These are phyloP conservation scores for Westerdykella aurantiaca DNA, from an alignment of 2,329 filamentous ascomycete genomes.

Conservation along the genomic window DNA sequence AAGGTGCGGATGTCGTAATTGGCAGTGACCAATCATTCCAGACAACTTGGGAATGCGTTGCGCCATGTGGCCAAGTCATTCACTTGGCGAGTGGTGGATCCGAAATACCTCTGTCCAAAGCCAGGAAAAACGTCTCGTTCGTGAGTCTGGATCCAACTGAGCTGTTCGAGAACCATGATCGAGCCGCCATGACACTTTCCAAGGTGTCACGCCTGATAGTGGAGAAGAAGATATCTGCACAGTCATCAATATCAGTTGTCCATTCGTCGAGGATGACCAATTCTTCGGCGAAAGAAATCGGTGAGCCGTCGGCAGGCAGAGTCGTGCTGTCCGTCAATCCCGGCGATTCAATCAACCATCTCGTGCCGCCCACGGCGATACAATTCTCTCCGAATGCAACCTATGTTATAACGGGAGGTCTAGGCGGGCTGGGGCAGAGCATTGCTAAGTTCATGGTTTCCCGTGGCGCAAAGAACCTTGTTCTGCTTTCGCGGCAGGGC, in stretches of 20 bases:
- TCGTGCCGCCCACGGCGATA: too few species aligned
- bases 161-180: not conserved
- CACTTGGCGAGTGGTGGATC: not conserved
- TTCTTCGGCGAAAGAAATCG: too few species aligned
- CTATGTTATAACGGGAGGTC: constrained; percentile 16
- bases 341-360: too few species aligned
- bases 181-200: not conserved
- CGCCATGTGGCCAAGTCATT: not conserved
- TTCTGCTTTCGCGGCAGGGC: constrained; percentile 14
- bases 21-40: too few species aligned
- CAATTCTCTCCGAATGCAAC: constrained; percentile 3
- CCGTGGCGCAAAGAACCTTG: constrained; percentile 5
- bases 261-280: too few species aligned
- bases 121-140: not conserved
- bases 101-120: not conserved
- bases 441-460: constrained; percentile 10
- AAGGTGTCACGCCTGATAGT: not conserved
- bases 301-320: too few species aligned
- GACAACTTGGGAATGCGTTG: not conserved
- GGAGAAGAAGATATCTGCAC: not conserved
- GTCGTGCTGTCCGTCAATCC: too few species aligned
- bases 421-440: constrained; percentile 16
- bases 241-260: too few species aligned
- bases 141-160: not conserved
- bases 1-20: too few species aligned